Conservation (phyloP, 306 rosid genomes). For the Neltuma alba region DNA sequence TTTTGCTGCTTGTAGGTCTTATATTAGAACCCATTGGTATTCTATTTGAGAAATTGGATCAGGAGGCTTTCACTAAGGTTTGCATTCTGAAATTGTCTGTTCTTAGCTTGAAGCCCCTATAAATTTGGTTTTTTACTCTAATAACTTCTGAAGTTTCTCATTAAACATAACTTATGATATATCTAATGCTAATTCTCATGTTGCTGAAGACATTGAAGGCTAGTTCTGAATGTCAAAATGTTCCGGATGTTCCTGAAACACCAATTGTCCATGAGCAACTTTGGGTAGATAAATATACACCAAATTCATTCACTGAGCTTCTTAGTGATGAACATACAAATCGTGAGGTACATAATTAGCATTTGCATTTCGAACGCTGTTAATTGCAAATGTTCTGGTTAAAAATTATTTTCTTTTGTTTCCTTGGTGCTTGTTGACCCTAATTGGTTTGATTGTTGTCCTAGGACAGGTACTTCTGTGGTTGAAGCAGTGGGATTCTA, state of each 20-base stretch:
- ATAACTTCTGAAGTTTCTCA: slow-evolving; percentile 13
- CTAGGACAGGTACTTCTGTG: slow-evolving; percentile 79
- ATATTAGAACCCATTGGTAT: slow-evolving; percentile 60
- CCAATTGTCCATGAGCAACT: slow-evolving; percentile 62
- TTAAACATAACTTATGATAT: slow-evolving; percentile 11
- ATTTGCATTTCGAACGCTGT: slow-evolving; percentile 4
- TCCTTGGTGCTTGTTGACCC: slow-evolving; percentile 26
- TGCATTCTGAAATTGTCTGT: slow-evolving; percentile 26
- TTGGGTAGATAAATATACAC: slow-evolving; percentile 98
- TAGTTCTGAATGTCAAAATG: slow-evolving; percentile 60
- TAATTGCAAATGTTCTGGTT: slow-evolving; percentile 15
- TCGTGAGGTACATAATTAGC: slow-evolving; percentile 71
- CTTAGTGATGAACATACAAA: slow-evolving; percentile 97
- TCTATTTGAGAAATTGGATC: slow-evolving; percentile 73
- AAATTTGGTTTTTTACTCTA: slow-evolving; percentile 27
- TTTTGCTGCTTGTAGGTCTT: slow-evolving; percentile 59
- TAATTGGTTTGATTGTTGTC: slow-evolving; percentile 27
- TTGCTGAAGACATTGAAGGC: slow-evolving; percentile 66
- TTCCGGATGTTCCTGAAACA: slow-evolving; percentile 54
- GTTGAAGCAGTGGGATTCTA: slow-evolving; percentile 95
- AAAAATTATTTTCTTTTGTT: slow-evolving; percentile 15
- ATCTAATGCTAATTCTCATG: slow-evolving; percentile 30
- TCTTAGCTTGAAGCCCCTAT: slow-evolving; percentile 8
- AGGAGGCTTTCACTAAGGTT: slow-evolving; percentile 86
- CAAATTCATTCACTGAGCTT: slow-evolving; percentile 87